Conservation (phyloP, 257 asterid genomes). For the Nicotiana knightiana region DNA sequence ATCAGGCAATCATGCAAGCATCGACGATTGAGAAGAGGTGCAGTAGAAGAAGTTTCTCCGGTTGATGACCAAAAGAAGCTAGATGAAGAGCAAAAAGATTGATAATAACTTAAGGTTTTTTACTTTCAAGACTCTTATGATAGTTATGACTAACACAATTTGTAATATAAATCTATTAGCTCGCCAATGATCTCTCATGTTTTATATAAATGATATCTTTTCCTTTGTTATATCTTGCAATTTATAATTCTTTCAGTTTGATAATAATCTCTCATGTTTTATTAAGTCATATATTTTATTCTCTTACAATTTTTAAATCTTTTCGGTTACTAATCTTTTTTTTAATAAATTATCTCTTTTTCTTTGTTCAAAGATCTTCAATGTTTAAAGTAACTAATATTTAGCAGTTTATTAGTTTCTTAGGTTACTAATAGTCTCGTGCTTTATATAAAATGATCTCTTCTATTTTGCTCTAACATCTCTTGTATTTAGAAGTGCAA, state of each 20-base stretch:
- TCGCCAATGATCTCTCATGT: too few species aligned
- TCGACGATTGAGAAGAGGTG: background rate
- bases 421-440: background rate
- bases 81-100: background rate
- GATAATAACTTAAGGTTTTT: background rate
- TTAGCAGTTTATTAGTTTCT: background rate
- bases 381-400: background rate
- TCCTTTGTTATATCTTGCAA: too few species aligned
- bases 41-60: background rate
- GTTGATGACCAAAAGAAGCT: background rate
- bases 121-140: background rate
- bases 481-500: too few species aligned
- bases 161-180: background rate
- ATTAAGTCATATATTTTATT: too few species aligned
- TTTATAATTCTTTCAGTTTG: too few species aligned
- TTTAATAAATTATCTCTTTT: background rate
- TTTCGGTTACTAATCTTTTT: background rate
- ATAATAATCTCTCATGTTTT: too few species aligned
- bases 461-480: too few species aligned
- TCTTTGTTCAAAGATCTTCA: background rate
- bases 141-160: background rate
- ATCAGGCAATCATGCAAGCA: background rate
- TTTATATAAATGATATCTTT: too few species aligned
- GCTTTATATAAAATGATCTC: too few species aligned
- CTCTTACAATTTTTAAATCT: background rate